Evolutionary conservation across 305 asterid genomes (phyloP).

Genomic region (Fraxinus sp.): DNA sequence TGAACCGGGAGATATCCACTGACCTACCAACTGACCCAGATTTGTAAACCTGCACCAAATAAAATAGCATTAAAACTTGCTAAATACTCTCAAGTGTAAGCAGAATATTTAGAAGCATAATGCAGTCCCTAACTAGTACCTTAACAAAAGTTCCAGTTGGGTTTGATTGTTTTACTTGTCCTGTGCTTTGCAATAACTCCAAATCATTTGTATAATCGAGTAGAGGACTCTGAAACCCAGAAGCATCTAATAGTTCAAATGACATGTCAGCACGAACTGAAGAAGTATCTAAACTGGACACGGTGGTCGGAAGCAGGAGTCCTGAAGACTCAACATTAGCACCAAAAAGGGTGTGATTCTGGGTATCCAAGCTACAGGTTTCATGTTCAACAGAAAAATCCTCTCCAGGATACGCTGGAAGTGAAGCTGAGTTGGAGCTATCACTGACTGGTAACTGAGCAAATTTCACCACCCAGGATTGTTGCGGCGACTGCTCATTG

Average conservation of each 20-base stretch:
- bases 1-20: conserved; percentile 81
- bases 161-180: conserved; percentile 59
- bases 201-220: conserved; percentile 66
- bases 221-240: conserved; percentile 62
- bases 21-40: conserved; percentile 88
- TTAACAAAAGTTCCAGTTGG: conserved; percentile 61
- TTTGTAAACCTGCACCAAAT: conserved; percentile 65
- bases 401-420: conserved; percentile 40
- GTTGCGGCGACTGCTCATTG: conserved; percentile 62
- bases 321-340: conserved; percentile 62
- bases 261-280: conserved; percentile 61
- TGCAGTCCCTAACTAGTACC: conserved; percentile 40
- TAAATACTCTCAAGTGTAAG: neutral
- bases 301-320: conserved; percentile 67
- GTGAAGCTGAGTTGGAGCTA: conserved; percentile 45
- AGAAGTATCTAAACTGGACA: conserved; percentile 50
- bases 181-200: conserved; percentile 59
- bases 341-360: conserved; percentile 61
- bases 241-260: conserved; percentile 52
- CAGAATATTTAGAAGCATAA: neutral
- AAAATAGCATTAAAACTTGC: conserved; percentile 19
- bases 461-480: conserved; percentile 60
- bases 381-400: conserved; percentile 49
- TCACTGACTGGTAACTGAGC: conserved; percentile 42
- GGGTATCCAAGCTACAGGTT: conserved; percentile 53